These are phyloP conservation scores for Xylariaceae sp. DNA, from an alignment of 2,329 filamentous ascomycete species.

Conservation along the genomic window DNA sequence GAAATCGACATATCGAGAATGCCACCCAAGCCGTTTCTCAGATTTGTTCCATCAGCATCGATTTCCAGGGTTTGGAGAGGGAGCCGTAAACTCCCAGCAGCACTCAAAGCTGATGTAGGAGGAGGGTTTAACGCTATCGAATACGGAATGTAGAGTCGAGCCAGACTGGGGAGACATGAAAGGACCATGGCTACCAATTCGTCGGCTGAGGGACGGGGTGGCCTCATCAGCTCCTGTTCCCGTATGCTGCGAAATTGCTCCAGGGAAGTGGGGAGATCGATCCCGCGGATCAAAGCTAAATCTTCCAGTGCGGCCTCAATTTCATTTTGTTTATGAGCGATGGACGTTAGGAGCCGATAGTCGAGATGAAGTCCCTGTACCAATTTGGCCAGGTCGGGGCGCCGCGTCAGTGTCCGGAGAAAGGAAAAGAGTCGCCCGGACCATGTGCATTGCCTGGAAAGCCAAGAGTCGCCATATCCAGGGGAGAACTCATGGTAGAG, in stretches of 20 bases:
- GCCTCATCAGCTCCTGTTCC: neutral
- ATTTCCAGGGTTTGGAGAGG: conserved; percentile 1
- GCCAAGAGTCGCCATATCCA: conserved; percentile 24
- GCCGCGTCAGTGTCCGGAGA: conserved; percentile 19
- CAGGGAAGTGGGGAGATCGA: neutral
- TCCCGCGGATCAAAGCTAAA: neutral
- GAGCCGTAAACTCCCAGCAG: neutral
- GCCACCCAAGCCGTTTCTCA: neutral
- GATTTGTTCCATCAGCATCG: neutral
- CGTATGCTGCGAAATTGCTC: neutral
- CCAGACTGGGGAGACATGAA: neutral
- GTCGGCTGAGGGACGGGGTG: neutral
- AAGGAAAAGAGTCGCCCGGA: conserved; percentile 19
- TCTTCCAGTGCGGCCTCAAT: neutral
- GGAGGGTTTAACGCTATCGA: neutral
- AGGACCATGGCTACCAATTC: neutral
- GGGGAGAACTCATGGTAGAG: conserved; percentile 24
- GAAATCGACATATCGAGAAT: neutral
- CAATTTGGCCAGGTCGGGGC: conserved; percentile 16
- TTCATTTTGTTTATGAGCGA: neutral
- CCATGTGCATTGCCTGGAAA: conserved; percentile 17
- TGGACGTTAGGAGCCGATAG: neutral
- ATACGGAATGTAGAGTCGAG: neutral
- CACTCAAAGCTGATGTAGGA: neutral
- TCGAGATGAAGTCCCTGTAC: neutral